Evolutionary conservation across 306 rosid species (phyloP), one percentile per base, ranked within the genome.

Genomic region (Prunus mongolica): DNA sequence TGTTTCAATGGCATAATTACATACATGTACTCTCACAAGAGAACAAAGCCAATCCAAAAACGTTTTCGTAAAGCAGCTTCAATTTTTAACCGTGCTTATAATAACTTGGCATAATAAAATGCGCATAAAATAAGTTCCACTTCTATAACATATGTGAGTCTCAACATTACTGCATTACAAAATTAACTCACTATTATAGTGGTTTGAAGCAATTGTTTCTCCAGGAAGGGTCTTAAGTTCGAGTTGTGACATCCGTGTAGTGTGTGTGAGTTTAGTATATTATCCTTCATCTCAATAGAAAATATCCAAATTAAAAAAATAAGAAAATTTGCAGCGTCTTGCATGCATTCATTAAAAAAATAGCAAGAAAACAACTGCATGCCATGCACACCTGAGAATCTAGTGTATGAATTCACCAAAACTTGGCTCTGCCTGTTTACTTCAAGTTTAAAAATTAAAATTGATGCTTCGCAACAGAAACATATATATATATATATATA

Each of bases 381-480:
- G 83, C 79, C 79, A 83, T 79, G 86, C 89, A 76, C 85, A 77
- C 79, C 45, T 63, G 74, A 79, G 90, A 86, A 86, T 84, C 85
- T 57, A 77, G 66, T 44, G 67, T 24, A 76, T 79, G 58, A 67
- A 69, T 38, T 74, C 65, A 46, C 68, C 74, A 65, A 69, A 46
- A 79, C 79, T 67, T 77, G 73, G 68, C 28, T 27, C 34, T 55
- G 25, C 34, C 25, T 71, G 45, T 60, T 60, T 51, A 62, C 51
- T 75, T 71, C 60, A 55, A 55, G 30, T 12, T 67, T 13, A 45
- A 27, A 19, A 24, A 24, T 24, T 24, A 24, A 65, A 22, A 27
- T 6, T 41, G 76, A 68, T 77, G 71, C 44, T 51, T 22, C 25
- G 69, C 67, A 62, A 77, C 67, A 65, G 65, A 60, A 28, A 84